Percentiles rank a stretch among this genome's conserved stretches.
phyloP scores from a whole-genome alignment of 805 yeast species.

The Kodamaea hsintzibuensis region DNA sequence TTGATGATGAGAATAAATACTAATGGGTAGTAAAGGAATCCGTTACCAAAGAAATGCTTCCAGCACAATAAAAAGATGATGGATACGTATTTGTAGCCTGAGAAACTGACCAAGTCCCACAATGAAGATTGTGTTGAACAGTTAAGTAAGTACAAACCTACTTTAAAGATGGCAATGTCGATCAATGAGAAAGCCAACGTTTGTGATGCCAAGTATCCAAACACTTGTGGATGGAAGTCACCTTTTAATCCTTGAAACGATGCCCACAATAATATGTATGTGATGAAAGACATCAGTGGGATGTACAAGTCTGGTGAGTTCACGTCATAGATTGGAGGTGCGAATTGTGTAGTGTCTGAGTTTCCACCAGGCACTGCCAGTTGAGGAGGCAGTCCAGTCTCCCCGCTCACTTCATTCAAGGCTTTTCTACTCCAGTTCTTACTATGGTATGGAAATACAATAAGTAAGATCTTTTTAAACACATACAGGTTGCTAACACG shows the following conservation, averaged over 20 bases:
- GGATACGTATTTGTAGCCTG: constrained; percentile 93
- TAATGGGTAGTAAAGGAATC: constrained; percentile 34
- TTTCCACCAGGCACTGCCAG: neutral
- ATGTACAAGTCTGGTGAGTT: constrained; percentile 97
- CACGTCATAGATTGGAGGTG: constrained; percentile 80
- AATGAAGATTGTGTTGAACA: constrained; percentile 60
- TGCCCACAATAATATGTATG: constrained; percentile 84
- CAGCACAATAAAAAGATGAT: constrained; percentile 56
- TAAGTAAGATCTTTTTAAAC: constrained; percentile 64
- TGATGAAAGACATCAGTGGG: constrained; percentile 89
- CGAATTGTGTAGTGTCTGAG: constrained; percentile 40
- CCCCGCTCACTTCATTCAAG: constrained; percentile 30
- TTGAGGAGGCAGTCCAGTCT: constrained; percentile 21
- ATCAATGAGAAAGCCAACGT: constrained; percentile 78
- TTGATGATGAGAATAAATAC: constrained; percentile 40
- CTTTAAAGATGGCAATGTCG: constrained; percentile 73
- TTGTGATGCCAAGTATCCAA: constrained; percentile 84
- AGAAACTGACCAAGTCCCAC: constrained; percentile 84
- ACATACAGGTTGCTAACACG: constrained; percentile 91
- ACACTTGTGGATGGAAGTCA: constrained; percentile 87
- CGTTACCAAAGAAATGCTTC: constrained; percentile 44
- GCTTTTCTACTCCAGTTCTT: constrained; percentile 74
- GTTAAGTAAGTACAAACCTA: constrained; percentile 79
- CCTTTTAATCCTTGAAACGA: constrained; percentile 83
- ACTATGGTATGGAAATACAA: constrained; percentile 84